Conservation (phyloP, 140 eudicot species). For the Cichorium intybus region DNA sequence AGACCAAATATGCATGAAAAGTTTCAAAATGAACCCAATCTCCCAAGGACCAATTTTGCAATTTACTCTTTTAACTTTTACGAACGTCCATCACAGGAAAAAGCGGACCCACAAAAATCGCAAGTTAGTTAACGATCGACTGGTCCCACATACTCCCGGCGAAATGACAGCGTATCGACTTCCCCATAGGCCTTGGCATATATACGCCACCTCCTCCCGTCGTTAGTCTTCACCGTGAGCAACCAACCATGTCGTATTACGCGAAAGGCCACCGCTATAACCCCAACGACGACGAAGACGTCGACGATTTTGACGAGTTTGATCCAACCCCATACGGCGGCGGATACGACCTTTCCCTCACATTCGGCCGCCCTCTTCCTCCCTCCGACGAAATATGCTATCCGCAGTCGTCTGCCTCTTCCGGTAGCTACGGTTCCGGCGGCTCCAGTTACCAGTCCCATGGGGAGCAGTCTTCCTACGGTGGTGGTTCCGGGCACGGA, state of each 20-base stretch:
- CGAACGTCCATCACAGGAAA: neutral
- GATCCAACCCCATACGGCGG: constrained; percentile 91
- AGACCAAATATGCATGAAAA: too few relatives aligned
- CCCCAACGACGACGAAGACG: constrained; percentile 46
- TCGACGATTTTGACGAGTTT: constrained; percentile 71
- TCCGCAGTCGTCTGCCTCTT: constrained; percentile 39
- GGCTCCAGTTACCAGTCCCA: constrained; percentile 58
- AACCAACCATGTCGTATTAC: constrained; percentile 63
- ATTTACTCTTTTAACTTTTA: too few relatives aligned
- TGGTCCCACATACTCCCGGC: neutral
- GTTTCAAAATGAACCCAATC: too few relatives aligned
- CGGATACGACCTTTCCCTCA: constrained; percentile 59
- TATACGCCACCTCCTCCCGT: neutral
- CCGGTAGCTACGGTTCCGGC: constrained; percentile 45
- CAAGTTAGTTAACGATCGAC: constrained; percentile 4
- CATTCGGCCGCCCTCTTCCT: constrained; percentile 73
- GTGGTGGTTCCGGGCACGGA: constrained; percentile 37
- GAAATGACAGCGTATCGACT: constrained; percentile 7
- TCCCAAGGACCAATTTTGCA: too few relatives aligned
- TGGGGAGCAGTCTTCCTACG: constrained; percentile 52
- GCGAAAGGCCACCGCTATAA: constrained; percentile 51
- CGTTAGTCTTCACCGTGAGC: neutral
- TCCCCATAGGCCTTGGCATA: constrained; percentile 3
- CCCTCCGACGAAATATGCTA: constrained; percentile 77
- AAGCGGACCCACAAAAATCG: constrained; percentile 22